Evolutionary conservation across 164 flowering plant genomes (phyloP).

Genomic region (Chimonanthus salicifolius): DNA sequence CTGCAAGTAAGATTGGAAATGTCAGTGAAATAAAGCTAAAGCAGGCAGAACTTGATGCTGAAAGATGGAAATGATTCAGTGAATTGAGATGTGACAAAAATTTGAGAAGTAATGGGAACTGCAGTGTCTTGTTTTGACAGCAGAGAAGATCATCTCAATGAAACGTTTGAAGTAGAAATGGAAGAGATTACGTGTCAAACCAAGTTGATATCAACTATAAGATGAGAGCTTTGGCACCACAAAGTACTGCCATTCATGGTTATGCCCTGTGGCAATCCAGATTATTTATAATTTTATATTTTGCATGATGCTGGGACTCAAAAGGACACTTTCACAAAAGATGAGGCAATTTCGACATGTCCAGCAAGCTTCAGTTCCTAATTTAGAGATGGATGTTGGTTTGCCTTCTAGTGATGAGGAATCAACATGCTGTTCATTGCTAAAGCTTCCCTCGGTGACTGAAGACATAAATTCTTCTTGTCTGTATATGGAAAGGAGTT

Average conservation of each 20-base stretch:
- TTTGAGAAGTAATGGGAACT: too few species aligned
- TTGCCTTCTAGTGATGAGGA: neutral
- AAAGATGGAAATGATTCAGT: too few species aligned
- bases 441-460: neutral
- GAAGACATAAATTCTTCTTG: neutral
- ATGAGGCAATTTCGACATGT: constrained; percentile 69
- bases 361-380: neutral
- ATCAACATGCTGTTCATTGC: neutral
- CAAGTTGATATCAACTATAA: too few species aligned
- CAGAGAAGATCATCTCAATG: too few species aligned
- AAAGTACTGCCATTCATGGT: constrained; percentile 97
- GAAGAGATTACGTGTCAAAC: too few species aligned
- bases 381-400: neutral
- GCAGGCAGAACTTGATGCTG: too few species aligned
- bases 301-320: constrained; percentile 95
- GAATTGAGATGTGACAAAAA: too few species aligned
- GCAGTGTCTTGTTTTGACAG: too few species aligned
- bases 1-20: too few species aligned
- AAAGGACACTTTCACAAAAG: constrained; percentile 95
- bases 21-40: too few species aligned
- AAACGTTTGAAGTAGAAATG: too few species aligned
- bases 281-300: constrained; percentile 54
- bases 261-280: constrained; percentile 74
- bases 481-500: neutral
- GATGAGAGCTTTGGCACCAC: constrained; percentile 81